phyloP scores from a whole-genome alignment of 2,329 filamentous ascomycete species.

The Paecilomyces sp. region DNA sequence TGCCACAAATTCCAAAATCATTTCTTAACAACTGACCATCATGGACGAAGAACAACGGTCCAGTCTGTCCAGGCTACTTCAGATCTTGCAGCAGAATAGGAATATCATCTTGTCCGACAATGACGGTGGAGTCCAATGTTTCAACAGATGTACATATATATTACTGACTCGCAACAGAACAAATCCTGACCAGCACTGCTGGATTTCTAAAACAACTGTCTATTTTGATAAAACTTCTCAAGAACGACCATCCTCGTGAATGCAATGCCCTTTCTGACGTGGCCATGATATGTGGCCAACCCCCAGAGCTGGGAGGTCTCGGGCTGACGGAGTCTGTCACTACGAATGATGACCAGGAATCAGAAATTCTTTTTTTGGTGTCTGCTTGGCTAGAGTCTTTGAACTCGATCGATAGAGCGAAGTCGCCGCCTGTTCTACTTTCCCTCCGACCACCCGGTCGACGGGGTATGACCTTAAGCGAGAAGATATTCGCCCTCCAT shows the following conservation, averaged over 20 bases:
- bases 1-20: too few relatives aligned
- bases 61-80: too few relatives aligned
- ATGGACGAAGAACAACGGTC: too few relatives aligned
- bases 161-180: too few relatives aligned
- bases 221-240: not conserved
- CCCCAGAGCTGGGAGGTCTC: slow-evolving; percentile 11
- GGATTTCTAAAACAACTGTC: too few relatives aligned
- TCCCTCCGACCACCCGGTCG: slow-evolving; percentile 7
- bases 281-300: slow-evolving; percentile 11
- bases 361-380: slow-evolving; percentile 17
- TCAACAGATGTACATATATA: too few relatives aligned
- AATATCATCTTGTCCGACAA: too few relatives aligned
- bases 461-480: slow-evolving; percentile 36
- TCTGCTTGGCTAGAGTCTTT: slow-evolving; percentile 21
- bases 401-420: slow-evolving; percentile 17
- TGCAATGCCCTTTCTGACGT: slow-evolving; percentile 10
- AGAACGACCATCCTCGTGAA: slow-evolving; percentile 2
- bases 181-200: too few relatives aligned
- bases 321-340: slow-evolving; percentile 1
- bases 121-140: too few relatives aligned
- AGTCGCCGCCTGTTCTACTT: slow-evolving; percentile 4
- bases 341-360: slow-evolving; percentile 6
- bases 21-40: too few relatives aligned
- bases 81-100: too few relatives aligned
- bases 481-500: slow-evolving; percentile 43